Base-by-base conservation (phyloP, 495 filamentous ascomycete species). In the Tuber melanosporum region DNA sequence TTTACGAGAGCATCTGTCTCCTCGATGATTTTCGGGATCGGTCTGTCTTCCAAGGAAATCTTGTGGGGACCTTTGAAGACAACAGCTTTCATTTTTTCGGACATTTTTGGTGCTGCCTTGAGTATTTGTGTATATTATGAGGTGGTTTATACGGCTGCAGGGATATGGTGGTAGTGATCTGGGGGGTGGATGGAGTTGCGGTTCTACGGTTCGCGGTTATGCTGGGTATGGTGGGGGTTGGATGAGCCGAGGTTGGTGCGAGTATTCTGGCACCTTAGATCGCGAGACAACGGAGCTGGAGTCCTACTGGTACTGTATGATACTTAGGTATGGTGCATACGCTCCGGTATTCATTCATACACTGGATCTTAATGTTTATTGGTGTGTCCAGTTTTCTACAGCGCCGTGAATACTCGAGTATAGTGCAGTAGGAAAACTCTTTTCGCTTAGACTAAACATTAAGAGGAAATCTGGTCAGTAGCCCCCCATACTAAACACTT, bases 1-100 rank as follows among this genome's bases (percentile, higher is more conserved):
- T 94, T 95, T 77, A 97, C 90, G 74, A 98, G 89, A 74, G 94
- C 88, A 85, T 98, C 95, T 73, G 87, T 89, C 19, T 89, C 85
- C 44, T 93, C 87, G 78, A 91, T 86, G 74, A 98, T 84, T 77
- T 86, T 85, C 9, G 91, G 91, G 46, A 91, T 87, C 8, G 90
- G 90, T 70, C 90, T 85, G 77, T 92, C 88, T 84, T 92, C 89
- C 66, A 93, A 81, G 8, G 86, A 87, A 73, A 91, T 87, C 81
- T 90, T 87, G 76, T 86, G 82, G 72, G 87, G 90, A 1, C 89
- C 91, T 71, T 91, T 88, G 85, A 93, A 92, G 73, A 92, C 87
- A 39, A 93, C 89, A 26, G 91, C 91, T 82, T 89, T 90, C 91
- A 92, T 92, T 12, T 83, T 87, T 69, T 75, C 45, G 15, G 80